Evolutionary conservation across 2,329 filamentous ascomycete genomes (phyloP), one percentile per base, ranked within the genome.

Genomic region (Anisogramma anomala): DNA sequence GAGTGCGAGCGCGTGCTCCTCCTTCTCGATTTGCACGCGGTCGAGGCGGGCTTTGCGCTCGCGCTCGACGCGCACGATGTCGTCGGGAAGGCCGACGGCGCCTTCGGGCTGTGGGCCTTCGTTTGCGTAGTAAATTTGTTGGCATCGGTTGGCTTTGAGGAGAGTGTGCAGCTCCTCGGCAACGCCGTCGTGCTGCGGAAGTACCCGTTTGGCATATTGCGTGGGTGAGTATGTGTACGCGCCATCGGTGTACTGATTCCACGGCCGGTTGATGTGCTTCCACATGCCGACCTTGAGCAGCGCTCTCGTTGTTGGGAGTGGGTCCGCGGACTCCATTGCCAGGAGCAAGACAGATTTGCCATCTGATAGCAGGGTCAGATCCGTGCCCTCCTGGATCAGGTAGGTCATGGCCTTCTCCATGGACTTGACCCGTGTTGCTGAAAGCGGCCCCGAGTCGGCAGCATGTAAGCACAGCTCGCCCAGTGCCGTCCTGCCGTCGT

Each of bases 261-360:
- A 74, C 0, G 71, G 61, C 46, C 74, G 69, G 58, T 82, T 82
- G 51, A 82, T 60, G 23, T 71, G 61, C 52, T 77, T 76, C 76
- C 77, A 82, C 59, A 81, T 68, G 32, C 72, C 75, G 1, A 71
- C 72, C 50, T 77, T 77, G 6, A 83, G 62, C 1, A 82, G 65
- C 0, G 71, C 67, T 31, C 69, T 68, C 0, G 73, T 72, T 5
- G 74, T 73, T 1, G 65, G 59, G 2, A 79, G 45, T 0, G 77
- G 66, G 31, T 77, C 70, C 6, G 59, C 49, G 0, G 72, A 69
- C 41, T 79, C 72, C 18, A 82, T 66, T 4, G 77, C 77, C 2
- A 81, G 67, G 10, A 77, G 60, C 8, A 82, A 58, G 6, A 72
- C 57, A 0, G 77, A 75, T 49, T 77, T 80, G 10, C 72, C 71